Evolutionary conservation across 805 yeast species (phyloP).

Genomic region (Candida germanica): DNA sequence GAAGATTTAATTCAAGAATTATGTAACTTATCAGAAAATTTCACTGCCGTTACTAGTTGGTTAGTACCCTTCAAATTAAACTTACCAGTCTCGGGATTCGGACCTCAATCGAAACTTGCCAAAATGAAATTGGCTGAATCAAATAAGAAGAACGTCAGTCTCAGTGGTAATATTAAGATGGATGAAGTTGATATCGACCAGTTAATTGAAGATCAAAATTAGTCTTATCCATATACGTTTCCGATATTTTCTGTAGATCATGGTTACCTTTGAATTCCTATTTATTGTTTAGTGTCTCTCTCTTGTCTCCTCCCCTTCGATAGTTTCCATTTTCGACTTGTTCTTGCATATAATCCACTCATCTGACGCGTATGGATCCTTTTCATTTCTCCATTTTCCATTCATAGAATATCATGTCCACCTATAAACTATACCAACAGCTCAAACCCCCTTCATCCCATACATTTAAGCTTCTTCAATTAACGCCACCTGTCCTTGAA

Average conservation of each 20-base stretch:
- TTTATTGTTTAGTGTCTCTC: no score
- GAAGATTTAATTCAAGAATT: slow-evolving; percentile 80
- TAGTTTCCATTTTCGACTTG: no score
- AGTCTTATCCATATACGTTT: no score
- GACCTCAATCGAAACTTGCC: slow-evolving; percentile 67
- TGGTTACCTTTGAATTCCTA: no score
- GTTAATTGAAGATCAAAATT: slow-evolving; percentile 65
- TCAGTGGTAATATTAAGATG: slow-evolving; percentile 63
- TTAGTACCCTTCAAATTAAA: slow-evolving; percentile 67
- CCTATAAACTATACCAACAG: slow-evolving; percentile 4
- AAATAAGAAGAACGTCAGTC: slow-evolving; percentile 47
- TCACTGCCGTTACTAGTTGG: slow-evolving; percentile 59
- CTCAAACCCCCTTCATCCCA: slow-evolving; percentile 1
- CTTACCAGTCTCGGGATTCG: slow-evolving; percentile 71
- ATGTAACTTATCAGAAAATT: slow-evolving; percentile 57
- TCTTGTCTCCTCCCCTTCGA: no score
- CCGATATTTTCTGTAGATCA: no score
- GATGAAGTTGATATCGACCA: slow-evolving; percentile 71
- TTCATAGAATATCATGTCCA: no score
- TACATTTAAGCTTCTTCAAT: slow-evolving; percentile 49
- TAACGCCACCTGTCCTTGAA: slow-evolving; percentile 47
- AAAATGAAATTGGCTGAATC: slow-evolving; percentile 56
- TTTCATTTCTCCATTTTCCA: no score
- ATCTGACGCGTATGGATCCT: not conserved
- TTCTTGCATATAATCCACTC: no score